Evolutionary conservation across 257 asterid species (phyloP).

Genomic region (Jaltomata sinuosa): DNA sequence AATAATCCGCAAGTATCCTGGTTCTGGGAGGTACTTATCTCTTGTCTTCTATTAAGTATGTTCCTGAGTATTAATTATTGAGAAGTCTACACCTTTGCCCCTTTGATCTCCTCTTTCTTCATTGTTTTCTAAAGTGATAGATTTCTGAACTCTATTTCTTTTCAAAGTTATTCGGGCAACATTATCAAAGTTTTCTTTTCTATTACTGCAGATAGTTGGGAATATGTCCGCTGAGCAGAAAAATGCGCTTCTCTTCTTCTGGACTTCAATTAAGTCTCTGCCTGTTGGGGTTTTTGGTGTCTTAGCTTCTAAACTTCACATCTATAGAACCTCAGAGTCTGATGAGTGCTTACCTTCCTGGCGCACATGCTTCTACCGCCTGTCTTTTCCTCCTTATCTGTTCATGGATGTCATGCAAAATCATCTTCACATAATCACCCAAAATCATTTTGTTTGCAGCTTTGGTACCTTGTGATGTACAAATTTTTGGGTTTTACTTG

Average conservation of each 20-base stretch:
- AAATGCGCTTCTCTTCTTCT: constrained; percentile 72
- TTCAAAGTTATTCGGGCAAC: no score
- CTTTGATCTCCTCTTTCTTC: background rate
- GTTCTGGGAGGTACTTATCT: no score
- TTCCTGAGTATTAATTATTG: no score
- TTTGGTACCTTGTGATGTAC: constrained; percentile 64
- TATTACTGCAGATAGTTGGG: constrained; percentile 42
- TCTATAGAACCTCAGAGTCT: constrained; percentile 43
- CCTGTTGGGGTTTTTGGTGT: constrained; percentile 87
- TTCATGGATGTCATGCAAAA: constrained; percentile 30
- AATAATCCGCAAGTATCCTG: no score
- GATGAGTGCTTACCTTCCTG: constrained; percentile 66
- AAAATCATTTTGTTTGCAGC: constrained; percentile 86
- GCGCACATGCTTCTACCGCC: constrained; percentile 78
- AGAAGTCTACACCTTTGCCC: background rate
- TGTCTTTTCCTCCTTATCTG: constrained; percentile 69
- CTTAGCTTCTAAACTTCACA: constrained; percentile 58
- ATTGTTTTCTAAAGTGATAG: background rate
- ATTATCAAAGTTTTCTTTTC: background rate
- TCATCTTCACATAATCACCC: constrained; percentile 59
- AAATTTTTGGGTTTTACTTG: constrained; percentile 33
- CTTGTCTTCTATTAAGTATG: no score
- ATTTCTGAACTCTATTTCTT: background rate
- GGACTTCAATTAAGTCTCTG: constrained; percentile 78
- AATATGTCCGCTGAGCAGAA: constrained; percentile 63